Evolutionary conservation across 78 protist species (phyloP), one percentile per base, ranked within the genome.

Genomic region (Dictyostelium purpureum): DNA sequence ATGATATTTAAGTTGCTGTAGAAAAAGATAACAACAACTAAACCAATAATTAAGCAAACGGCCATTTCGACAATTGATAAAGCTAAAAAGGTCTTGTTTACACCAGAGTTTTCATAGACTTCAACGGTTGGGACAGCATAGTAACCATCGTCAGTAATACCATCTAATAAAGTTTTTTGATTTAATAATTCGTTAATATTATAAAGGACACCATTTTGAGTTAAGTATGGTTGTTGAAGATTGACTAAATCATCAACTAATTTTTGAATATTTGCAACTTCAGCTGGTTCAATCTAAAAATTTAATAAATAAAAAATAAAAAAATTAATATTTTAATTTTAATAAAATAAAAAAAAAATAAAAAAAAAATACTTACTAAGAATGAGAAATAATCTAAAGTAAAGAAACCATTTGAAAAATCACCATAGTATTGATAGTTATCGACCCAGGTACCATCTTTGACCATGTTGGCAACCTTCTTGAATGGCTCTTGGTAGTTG

Each of bases 111-210:
- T 26, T 38, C 31, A 56, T 83, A 83, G n/a, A 73, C 71, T 56
- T 83, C 91, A 11, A 75, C 43, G 1, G 91, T 83, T 38, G 91
- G 91, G 1, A 73, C 79, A 16, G 79, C 82, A 52, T 54, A 83
- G 49, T 59, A 73, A 6, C 91, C 91, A 4, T 35, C 7, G n/a
- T 83, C 35, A 28, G 5, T 45, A 26, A 83, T 45, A 11, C 54
- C 59, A 6, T 9, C 0, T 33, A 59, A 59, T 19, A 83, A 38
- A 28, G 2, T 28, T 4, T 47, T 40, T 40, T 33, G 61, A 6
- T 65, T 11, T 26, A 45, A 35, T 26, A 28, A 6, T 35, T 71
- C 12, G 54, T 28, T 21, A 2, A 45, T 71, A 40, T 6, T 31
- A 14, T 71, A 40, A 26, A 18, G 11, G 14, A n/a, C n/a, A n/a